phyloP scores from a whole-genome alignment of 2,329 filamentous ascomycete species.

The Cryphonectria radicalis region DNA sequence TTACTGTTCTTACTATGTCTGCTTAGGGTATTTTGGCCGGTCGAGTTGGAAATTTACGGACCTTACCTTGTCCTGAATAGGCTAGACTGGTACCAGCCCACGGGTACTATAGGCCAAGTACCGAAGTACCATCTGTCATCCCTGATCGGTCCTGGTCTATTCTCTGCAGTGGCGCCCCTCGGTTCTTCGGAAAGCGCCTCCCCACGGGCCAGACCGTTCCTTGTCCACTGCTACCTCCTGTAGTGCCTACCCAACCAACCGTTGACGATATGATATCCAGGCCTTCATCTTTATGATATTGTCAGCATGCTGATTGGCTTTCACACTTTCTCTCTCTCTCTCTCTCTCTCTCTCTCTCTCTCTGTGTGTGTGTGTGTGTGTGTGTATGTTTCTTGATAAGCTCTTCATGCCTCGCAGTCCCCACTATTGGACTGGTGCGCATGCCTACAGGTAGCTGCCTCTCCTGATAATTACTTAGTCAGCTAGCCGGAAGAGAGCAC shows the following conservation, averaged over 20 bases:
- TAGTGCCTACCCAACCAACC: neutral
- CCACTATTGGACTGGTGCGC: neutral
- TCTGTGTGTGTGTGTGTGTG: neutral
- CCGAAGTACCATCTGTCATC: constrained; percentile 1
- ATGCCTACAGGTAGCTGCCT: neutral
- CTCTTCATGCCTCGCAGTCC: neutral
- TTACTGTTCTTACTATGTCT: neutral
- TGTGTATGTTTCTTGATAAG: neutral
- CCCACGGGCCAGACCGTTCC: constrained; percentile 11
- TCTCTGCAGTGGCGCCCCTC: constrained; percentile 11
- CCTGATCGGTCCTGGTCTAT: constrained; percentile 6
- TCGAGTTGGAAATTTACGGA: neutral
- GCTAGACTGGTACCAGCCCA: constrained; percentile 2
- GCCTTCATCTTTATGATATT: neutral
- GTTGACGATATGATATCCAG: neutral
- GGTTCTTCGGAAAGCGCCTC: constrained; percentile 11
- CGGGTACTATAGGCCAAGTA: constrained; percentile 9
- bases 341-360: neutral
- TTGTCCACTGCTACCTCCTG: neutral
- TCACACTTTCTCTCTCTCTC: neutral
- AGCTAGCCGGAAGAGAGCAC: neutral
- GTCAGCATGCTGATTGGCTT: neutral
- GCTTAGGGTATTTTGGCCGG: neutral
- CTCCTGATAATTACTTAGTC: neutral
- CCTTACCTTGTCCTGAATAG: constrained; percentile 1